Conservation (phyloP, 352 stramenopile genomes). For the Thraustotheca clavata region DNA sequence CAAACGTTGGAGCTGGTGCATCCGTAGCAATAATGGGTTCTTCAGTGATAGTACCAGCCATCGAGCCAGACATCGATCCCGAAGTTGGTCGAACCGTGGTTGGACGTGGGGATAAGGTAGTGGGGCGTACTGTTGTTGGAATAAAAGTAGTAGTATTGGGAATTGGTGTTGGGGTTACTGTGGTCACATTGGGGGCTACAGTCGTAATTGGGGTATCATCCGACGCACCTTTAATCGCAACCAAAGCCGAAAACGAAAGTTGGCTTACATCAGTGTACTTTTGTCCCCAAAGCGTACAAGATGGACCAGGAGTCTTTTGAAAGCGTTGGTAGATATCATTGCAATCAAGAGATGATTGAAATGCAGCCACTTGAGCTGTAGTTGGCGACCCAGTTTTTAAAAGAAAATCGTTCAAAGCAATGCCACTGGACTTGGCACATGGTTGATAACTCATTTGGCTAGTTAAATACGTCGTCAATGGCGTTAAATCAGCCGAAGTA, state of each 20-base stretch:
- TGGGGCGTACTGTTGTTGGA: no score
- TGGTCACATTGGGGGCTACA: neutral
- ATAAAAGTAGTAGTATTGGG: neutral
- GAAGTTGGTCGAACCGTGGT: neutral
- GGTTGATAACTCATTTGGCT: neutral
- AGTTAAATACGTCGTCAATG: neutral
- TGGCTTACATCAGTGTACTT: neutral
- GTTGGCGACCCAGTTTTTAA: neutral
- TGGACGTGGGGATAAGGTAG: neutral
- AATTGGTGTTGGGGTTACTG: neutral
- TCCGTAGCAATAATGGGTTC: neutral
- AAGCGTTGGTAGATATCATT: neutral
- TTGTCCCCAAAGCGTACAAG: neutral
- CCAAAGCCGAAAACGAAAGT: neutral
- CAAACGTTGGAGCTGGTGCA: neutral
- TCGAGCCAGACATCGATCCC: neutral
- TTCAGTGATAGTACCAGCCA: neutral
- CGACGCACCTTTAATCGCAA: neutral
- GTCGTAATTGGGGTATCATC: neutral
- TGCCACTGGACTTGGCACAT: neutral
- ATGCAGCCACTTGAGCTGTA: neutral
- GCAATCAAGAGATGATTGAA: neutral
- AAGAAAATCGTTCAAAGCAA: neutral
- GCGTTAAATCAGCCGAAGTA: neutral
- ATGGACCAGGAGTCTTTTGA: neutral